Evolutionary conservation across 208 protist species (phyloP).

Genomic region (Wallacemonas sp.): DNA sequence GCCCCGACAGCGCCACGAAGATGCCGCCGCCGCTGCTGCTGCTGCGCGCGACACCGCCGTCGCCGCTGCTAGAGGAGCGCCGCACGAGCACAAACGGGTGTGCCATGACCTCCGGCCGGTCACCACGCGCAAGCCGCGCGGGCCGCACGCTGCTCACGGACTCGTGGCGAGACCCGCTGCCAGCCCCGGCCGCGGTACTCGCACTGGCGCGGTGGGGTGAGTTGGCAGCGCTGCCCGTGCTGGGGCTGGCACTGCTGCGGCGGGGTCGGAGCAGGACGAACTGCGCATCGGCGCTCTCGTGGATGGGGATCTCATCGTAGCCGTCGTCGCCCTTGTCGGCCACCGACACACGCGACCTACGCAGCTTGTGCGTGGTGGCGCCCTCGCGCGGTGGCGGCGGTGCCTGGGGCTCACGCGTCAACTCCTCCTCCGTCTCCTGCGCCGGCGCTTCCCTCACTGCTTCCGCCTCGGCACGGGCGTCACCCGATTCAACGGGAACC

Average conservation of each 20-base stretch:
- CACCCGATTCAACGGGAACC: no score
- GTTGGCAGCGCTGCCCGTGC: no score
- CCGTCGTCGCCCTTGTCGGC: not conserved
- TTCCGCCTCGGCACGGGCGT: not conserved
- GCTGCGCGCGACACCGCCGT: no score
- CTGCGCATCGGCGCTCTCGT: constrained; percentile 6
- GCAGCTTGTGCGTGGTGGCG: no score
- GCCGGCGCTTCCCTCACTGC: not conserved
- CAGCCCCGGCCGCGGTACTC: not conserved
- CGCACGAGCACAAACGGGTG: constrained; percentile 8
- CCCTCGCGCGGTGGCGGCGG: not conserved
- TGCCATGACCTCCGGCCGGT: not conserved
- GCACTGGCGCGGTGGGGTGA: constrained; percentile 2
- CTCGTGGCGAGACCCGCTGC: constrained; percentile 4
- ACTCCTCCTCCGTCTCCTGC: not conserved
- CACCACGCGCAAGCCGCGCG: not conserved
- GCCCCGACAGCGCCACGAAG: not conserved
- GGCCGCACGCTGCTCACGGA: not conserved
- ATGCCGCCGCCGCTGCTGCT: constrained; percentile 4
- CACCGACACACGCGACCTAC: not conserved
- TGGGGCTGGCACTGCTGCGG: not conserved
- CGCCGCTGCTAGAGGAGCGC: constrained; percentile 7
- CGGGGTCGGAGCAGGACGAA: not conserved
- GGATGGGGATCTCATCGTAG: constrained; percentile 11
- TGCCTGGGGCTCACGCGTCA: not conserved